phyloP scores from a whole-genome alignment of 495 filamentous ascomycete genomes.

The Elasticomyces elasticus region DNA sequence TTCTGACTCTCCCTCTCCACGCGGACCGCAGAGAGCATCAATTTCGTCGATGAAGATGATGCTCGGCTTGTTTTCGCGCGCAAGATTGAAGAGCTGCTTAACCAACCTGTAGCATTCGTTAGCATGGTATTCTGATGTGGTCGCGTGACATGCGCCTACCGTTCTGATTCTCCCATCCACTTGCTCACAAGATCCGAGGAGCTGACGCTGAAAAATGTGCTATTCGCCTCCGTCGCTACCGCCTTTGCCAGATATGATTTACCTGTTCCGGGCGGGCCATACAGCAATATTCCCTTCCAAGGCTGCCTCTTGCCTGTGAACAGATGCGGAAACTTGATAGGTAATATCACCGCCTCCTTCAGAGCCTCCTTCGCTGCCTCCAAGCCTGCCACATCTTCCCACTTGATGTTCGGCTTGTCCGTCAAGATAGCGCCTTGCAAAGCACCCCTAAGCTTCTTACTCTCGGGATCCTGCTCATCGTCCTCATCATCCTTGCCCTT shows the following conservation, averaged over 20 bases:
- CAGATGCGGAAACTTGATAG: slow-evolving; percentile 95
- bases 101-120: slow-evolving; percentile 54
- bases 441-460: slow-evolving; percentile 86
- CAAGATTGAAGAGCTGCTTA: slow-evolving; percentile 96
- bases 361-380: slow-evolving; percentile 92
- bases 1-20: slow-evolving; percentile 96
- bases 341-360: slow-evolving; percentile 93
- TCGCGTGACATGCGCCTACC: slow-evolving; percentile 48
- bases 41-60: slow-evolving; percentile 99
- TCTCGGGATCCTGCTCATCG: slow-evolving; percentile 71
- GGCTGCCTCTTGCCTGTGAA: slow-evolving; percentile 96
- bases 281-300: slow-evolving; percentile 95
- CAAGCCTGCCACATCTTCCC: slow-evolving; percentile 97
- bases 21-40: slow-evolving; percentile 89
- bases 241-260: slow-evolving; percentile 96
- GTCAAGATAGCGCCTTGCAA: slow-evolving; percentile 85
- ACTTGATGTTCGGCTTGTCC: slow-evolving; percentile 88
- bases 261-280: slow-evolving; percentile 92
- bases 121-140: background rate
- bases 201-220: slow-evolving; percentile 98
- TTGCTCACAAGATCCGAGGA: slow-evolving; percentile 94
- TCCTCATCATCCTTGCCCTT: slow-evolving; percentile 50
- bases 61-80: slow-evolving; percentile 91
- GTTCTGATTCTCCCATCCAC: slow-evolving; percentile 99
- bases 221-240: slow-evolving; percentile 95